Evolutionary conservation across 306 rosid species (phyloP), one percentile per base, ranked within the genome.

Genomic region (Dalbergia oliveri): DNA sequence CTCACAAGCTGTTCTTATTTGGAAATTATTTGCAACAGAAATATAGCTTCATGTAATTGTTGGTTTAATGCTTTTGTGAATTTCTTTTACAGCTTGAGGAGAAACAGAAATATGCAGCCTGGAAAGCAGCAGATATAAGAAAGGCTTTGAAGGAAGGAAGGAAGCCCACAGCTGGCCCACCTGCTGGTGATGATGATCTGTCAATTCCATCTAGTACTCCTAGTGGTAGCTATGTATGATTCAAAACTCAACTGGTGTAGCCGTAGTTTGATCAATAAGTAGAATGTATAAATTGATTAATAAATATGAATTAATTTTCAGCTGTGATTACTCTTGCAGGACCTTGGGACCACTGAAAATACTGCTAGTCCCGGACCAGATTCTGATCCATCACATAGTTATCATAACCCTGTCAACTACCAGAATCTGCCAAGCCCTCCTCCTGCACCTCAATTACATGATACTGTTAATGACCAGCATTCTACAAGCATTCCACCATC

Each of bases 101-200:
- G 91, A 96, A 96, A 77, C 98, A 93, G 88, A 96, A 96, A 85
- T 96, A 96, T 73, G 97, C 99, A 69, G 94, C 45, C 67, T 96
- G 99, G 99, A 96, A 96, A 91, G 99, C 99, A 72, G 99, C 97
- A 54, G 99, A 96, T 86, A 96, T 96, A 85, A 90, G 99, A 89
- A 96, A 93, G 84, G 98, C 99, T 75, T 47, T 96, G 82, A 96
- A 96, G 90, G 98, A 96, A 87, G 99, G 99, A 84, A 89, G 97
- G 80, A 92, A 77, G 76, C 99, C 99, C 59, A 56, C 9, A 9
- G 88, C 98, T 23, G 99, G 99, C 58, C 97, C 97, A 45, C 99
- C 99, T 72, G 87, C 82, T 72, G 99, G 90, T 59, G 98, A 91
- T 49, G 98, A 93, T 69, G 97, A 96, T 77, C 87, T 96, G n/a